Base-by-base conservation (phyloP, 257 asterid species). In the Solanum gracilifrons region DNA sequence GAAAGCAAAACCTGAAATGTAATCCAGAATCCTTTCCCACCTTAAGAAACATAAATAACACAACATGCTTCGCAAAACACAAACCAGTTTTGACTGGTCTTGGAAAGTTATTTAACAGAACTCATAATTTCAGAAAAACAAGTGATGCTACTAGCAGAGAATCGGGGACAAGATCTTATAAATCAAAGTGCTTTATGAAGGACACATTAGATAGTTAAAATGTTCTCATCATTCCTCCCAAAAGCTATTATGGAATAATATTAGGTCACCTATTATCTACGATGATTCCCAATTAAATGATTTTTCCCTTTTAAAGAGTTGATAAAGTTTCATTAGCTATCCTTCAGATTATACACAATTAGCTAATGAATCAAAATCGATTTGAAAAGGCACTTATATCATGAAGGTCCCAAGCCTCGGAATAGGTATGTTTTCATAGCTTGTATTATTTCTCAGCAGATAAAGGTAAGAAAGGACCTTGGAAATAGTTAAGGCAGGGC, bases 1-100 rank as follows among this genome's bases (percentile, higher is more conserved):
- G 98, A 93, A 88, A 95, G 98, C 89, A 95, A 88, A 89, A 95
- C 98, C 98, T 95, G 92, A 75, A 84, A 89, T 55, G 77, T n/a
- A 75, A 82, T 82, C 64, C 85, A 82, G 43, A 82, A 48, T 46
- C 69, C 85, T 48, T 82, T 82, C 69, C 69, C 85, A 82, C 85
- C 85, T 48, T 82, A 10, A 82, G 69, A 82, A 82, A 82, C 85
- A 82, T 11, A 82, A 82, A 82, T 48, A 18, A 82, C 69, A 82
- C 2, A 48, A 82, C 69, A 48, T 82, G 62, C 21, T 29, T 48
- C 10, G 31, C 25, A 7, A 31, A 48, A 48, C 20, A 27, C 43
- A 48, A 72, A 82, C 69, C 69, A 82, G 69, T 29, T 82, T 82
- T 20, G 9, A 20, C 43, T 48, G 85, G 69, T 48, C 69, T 18